phyloP scores from a whole-genome alignment of 1,139 yeast genomes.

The Sugiyamaella neomexicana region DNA sequence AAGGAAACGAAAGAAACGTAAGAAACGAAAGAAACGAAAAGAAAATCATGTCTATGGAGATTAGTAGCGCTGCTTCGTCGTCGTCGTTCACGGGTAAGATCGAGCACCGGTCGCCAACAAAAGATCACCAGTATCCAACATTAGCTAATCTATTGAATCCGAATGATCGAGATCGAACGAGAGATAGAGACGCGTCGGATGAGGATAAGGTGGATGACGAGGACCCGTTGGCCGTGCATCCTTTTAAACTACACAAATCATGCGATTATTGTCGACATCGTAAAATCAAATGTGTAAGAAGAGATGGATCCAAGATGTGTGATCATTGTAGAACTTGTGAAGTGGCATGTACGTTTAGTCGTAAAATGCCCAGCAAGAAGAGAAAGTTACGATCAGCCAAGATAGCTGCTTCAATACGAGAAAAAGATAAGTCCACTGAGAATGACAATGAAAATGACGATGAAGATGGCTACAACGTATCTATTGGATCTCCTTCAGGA shows the following conservation, averaged over 20 bases:
- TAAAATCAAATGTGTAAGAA: slow-evolving; percentile 27
- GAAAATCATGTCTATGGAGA: neutral
- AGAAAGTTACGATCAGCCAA: slow-evolving; percentile 26
- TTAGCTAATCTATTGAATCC: neutral
- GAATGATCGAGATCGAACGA: neutral
- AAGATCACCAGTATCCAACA: neutral
- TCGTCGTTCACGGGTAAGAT: neutral
- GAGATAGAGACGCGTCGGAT: too few relatives aligned
- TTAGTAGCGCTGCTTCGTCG: neutral
- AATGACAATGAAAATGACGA: neutral
- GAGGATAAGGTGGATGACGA: neutral
- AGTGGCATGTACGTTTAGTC: slow-evolving; percentile 26
- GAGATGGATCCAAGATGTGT: slow-evolving; percentile 20
- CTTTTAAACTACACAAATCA: slow-evolving; percentile 25
- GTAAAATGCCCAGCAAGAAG: slow-evolving; percentile 26
- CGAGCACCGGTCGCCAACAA: neutral
- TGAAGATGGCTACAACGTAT: neutral
- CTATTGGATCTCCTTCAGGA: slow-evolving; percentile 1
- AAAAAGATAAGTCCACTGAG: neutral
- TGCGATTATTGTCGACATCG: slow-evolving; percentile 31
- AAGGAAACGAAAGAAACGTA: neutral
- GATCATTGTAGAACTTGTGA: slow-evolving; percentile 29
- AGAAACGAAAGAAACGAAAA: neutral
- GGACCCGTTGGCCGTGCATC: neutral
- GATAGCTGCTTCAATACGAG: slow-evolving; percentile 23